Base-by-base conservation (phyloP, 305 asterid genomes). In the Caryopteris hybrid region DNA sequence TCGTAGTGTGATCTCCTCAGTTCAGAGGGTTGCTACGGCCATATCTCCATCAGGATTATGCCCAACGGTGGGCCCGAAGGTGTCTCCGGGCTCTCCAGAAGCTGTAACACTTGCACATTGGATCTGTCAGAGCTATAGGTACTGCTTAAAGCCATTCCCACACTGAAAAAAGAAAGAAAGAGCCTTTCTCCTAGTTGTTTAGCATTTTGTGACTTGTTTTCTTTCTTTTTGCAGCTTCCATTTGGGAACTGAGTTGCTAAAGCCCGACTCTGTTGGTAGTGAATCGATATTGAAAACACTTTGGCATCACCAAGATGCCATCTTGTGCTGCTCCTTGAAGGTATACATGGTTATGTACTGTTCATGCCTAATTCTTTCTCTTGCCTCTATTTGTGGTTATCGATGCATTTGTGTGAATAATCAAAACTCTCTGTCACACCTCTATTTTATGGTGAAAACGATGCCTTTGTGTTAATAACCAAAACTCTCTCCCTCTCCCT, bases 41-140 rank as follows among this genome's bases (percentile, higher is more conserved):
- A 84, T 91, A 73, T 83, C 95, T 66, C 95, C 96, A 4, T 76
- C 95, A 3, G 88, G 88, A 43, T 72, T 79, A 59, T 74, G 83
- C 70, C 92, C 95, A 11, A 36, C 78, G 2, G 57, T 78, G 4
- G 90, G 88, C 2, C 79, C 86, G 25, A 91, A 81, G 73, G 82
- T 76, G 27, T 83, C 92, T 61, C 84, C 88, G 2, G 86, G 74
- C 66, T 87, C 95, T 69, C 96, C 98, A 0, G 96, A 89, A 80
- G 98, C 96, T 68, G 79, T 83, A 0, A 87, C 95, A 1, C 83
- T 91, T 13, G 91, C 94, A 38, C 89, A 83, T 42, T 91, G 98
- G 98, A 89, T 91, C 69, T 87, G 92, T 84, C 95, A 86, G 79
- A 89, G 98, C 86, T 86, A 87, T 69, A 85, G 91, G 98, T 87